Evolutionary conservation across 768 basidiomycete species (phyloP).

Genomic region (Fomitopsis pulvina): DNA sequence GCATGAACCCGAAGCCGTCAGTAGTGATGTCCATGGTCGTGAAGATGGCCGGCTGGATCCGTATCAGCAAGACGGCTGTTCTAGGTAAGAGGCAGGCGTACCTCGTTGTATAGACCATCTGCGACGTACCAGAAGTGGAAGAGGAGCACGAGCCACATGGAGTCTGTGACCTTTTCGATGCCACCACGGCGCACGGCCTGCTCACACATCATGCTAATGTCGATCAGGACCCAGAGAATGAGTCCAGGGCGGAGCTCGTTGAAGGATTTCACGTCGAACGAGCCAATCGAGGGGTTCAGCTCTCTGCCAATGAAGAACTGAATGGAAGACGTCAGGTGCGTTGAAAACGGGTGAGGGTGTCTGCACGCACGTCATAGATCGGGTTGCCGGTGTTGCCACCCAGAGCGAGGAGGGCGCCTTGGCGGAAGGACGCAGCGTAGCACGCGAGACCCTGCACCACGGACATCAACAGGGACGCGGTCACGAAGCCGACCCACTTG

Average conservation of each 20-base stretch:
- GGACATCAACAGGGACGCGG: constrained; percentile 77
- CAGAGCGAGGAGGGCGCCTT: constrained; percentile 70
- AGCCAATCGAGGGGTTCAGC: constrained; percentile 81
- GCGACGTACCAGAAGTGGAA: constrained; percentile 87
- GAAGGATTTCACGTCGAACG: constrained; percentile 66
- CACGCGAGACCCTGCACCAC: constrained; percentile 64
- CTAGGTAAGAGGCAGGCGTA: constrained; percentile 22
- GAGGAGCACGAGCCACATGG: constrained; percentile 81
- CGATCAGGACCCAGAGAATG: constrained; percentile 86
- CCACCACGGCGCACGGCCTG: constrained; percentile 81
- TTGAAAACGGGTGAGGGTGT: neutral
- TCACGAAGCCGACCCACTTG: constrained; percentile 85
- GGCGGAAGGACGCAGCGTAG: constrained; percentile 64
- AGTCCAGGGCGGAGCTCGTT: constrained; percentile 88
- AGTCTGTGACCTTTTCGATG: constrained; percentile 64
- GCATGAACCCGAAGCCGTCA: constrained; percentile 99
- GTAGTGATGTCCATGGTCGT: constrained; percentile 98
- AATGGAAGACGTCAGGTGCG: neutral
- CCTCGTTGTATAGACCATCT: constrained; percentile 90
- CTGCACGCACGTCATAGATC: constrained; percentile 78
- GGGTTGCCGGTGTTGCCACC: constrained; percentile 88
- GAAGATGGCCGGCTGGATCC: constrained; percentile 68
- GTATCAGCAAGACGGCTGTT: neutral
- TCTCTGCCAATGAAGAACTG: constrained; percentile 95
- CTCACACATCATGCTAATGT: constrained; percentile 87